Evolutionary conservation across 306 rosid species (phyloP), one percentile per base, ranked within the genome.

Genomic region (Leucaena leucocephala): DNA sequence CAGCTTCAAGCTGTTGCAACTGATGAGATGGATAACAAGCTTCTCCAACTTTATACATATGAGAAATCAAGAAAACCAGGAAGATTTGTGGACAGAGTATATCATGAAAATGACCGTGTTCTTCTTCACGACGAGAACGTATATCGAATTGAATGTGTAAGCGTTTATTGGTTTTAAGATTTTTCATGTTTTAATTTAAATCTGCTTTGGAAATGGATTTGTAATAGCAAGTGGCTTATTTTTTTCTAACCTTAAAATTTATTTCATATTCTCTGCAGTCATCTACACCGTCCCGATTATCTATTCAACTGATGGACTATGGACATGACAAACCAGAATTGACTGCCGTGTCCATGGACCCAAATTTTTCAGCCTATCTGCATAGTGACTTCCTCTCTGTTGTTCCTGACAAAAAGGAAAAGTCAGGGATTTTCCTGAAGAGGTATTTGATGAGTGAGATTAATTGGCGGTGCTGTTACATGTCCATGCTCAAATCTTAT

Each of bases 21-120:
- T 35, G 99, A 96, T 77, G 99, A 96, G 89, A 93, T 96, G 94
- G 99, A 93, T 79, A 90, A 80, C 89, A 96, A 91, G 87, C 98
- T 96, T 75, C 96, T 96, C 77, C 99, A 91, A 83, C 91, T 96
- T 72, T 80, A 88, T 86, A 88, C 96, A 15, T 90, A 91, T 78
- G 99, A 96, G 82, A 92, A 91, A 21, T 93, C 96, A 76, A 91
- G 99, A 88, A 93, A 91, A 83, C 83, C 80, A 33, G 94, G 92
- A 82, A 86, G 93, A 90, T 96, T 89, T 71, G 77, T 89, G 3
- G 99, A 96, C 79, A 70, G 85, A 74, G 98, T 93, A 80, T 96
- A 93, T 90, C 91, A 90, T 70, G 99, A 96, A 84, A 96, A 93
- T 91, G 94, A 97, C 4, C 99, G 97, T 8, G 94, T 93, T 71